phyloP scores from a whole-genome alignment of 306 rosid species.

The Dalbergia cochinchinensis region DNA sequence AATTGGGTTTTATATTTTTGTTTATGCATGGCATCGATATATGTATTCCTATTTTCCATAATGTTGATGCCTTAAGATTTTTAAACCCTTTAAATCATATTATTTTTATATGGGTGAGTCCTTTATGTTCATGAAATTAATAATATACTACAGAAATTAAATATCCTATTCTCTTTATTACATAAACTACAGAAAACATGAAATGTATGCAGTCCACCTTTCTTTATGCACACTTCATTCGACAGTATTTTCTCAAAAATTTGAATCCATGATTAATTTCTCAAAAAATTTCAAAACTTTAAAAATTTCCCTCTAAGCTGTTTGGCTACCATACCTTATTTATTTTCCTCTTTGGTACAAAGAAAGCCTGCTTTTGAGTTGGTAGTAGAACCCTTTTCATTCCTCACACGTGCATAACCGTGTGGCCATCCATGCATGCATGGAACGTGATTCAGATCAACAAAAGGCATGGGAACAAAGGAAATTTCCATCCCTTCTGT shows the following conservation, averaged over 20 bases:
- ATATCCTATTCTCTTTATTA: too few relatives aligned
- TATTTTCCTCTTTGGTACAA: not conserved
- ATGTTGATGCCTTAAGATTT: not conserved
- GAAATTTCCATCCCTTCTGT: slow-evolving; percentile 21
- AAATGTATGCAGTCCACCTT: too few relatives aligned
- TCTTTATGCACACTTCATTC: too few relatives aligned
- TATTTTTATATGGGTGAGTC: too few relatives aligned
- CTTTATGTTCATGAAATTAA: too few relatives aligned
- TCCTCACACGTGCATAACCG: slow-evolving; percentile 64
- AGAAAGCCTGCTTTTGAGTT: slow-evolving; percentile 46
- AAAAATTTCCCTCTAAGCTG: too few relatives aligned
- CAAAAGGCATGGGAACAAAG: slow-evolving; percentile 35
- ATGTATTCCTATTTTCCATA: not conserved
- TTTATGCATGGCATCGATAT: not conserved
- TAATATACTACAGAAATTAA: too few relatives aligned
- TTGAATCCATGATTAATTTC: too few relatives aligned
- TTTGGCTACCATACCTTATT: not conserved
- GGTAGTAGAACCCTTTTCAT: slow-evolving; percentile 56
- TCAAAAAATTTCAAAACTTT: too few relatives aligned
- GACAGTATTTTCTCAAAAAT: too few relatives aligned
- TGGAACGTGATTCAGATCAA: slow-evolving; percentile 52
- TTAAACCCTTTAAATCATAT: not conserved
- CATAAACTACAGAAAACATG: too few relatives aligned
- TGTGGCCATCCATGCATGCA: slow-evolving; percentile 47
- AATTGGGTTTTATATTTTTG: not conserved